Evolutionary conservation across 1,284 basidiomycete genomes (phyloP), one percentile per base, ranked within the genome.

Genomic region (Termitomyces sp.): DNA sequence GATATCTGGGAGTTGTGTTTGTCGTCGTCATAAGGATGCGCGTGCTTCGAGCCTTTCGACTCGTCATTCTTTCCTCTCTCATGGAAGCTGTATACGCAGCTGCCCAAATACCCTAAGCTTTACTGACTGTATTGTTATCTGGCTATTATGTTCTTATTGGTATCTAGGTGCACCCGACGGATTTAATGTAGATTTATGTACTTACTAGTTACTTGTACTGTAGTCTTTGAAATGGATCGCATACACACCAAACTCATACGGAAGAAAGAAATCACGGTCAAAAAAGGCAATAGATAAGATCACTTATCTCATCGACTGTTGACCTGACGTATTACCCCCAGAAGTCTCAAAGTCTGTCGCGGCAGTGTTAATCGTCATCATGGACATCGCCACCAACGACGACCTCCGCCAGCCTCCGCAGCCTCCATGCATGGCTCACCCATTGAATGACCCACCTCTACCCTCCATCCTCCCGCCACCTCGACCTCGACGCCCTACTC

Each of bases 401-500:
- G 48, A 54, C 38, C 9, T 26, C 46, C 50, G 21, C 21, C 34
- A 50, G 28, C 24, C 36, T 39, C 40, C 46, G 26, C 21, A 33
- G 19, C n/a, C 46, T 24, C 12, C 15, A n/a, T 24, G 2, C 54
- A 54, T 54, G 54, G 44, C 53, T 17, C 6, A 43, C 21, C 28
- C 53, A 10, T 6, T 12, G 13, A 40, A 28, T 24, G 9, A 30
- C 3, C 24, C 62, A 33, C 19, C 55, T 31, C 34, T 53, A n/a
- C 19, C 53, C 13, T 55, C 34, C 24, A 17, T 38, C 34, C 10
- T 24, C 24, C 21, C 44, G 34, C 39, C 56, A 31, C 7, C 45
- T 44, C 64, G 64, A 40, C 68, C 67, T 17, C 62, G 61, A 26
- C 67, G 66, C 41, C 69, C 69, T 6, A 68, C 66, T 30, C 63